A percentile compares a stretch with the other conserved stretches of the same genome.
These are phyloP conservation scores for Speleostelium caveatum DNA, from an alignment of 78 protist species.

Conservation along the genomic window DNA sequence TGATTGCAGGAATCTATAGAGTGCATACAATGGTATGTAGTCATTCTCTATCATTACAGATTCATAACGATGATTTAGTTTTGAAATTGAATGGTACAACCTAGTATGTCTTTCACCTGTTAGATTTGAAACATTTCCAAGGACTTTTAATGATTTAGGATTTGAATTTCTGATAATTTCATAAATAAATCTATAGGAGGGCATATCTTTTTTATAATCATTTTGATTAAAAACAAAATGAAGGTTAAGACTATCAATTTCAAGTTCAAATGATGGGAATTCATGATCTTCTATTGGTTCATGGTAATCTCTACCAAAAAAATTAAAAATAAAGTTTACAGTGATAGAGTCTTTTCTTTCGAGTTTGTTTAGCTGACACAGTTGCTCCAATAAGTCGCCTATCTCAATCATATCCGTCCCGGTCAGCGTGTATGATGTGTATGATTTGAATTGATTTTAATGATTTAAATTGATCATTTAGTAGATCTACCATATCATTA, in stretches of 20 bases:
- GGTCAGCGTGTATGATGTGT: no score
- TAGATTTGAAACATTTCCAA: background rate
- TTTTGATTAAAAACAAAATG: background rate
- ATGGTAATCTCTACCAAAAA: background rate
- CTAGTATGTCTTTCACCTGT: background rate
- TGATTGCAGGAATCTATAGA: no score
- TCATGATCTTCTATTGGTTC: background rate
- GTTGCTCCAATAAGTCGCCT: no score
- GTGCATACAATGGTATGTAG: no score
- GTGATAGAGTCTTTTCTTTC: background rate
- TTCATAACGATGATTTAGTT: background rate
- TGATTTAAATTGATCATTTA: background rate
- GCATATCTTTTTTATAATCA: background rate
- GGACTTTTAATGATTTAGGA: background rate
- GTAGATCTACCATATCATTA: background rate
- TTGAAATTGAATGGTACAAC: background rate
- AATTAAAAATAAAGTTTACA: background rate
- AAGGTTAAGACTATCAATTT: no score
- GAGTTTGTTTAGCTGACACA: background rate
- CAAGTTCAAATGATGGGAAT: background rate
- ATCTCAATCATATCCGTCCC: no score
- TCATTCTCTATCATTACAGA: background rate
- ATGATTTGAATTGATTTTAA: background rate
- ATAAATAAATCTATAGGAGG: background rate
- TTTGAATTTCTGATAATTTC: background rate